Percentiles rank a stretch among this genome's conserved stretches.
These are phyloP conservation scores for Fusarium veterinarium DNA, from an alignment of 2,329 filamentous ascomycete species.

Conservation along the genomic window DNA sequence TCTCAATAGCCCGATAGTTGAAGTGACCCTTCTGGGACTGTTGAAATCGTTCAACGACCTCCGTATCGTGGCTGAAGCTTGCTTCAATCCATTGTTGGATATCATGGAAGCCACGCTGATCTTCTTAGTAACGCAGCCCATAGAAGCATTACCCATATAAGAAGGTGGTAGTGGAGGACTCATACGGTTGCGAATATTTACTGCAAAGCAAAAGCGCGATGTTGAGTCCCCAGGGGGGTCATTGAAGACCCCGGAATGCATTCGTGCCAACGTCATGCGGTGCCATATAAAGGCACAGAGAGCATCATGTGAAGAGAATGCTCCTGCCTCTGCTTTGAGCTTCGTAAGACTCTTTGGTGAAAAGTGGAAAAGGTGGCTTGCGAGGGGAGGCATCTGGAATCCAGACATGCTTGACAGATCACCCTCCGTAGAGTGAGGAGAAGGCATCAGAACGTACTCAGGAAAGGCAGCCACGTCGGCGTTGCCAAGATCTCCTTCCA, in stretches of 20 bases:
- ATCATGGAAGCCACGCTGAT: neutral
- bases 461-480: neutral
- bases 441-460: neutral
- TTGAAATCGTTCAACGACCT: neutral
- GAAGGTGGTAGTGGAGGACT: neutral
- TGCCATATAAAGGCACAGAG: neutral
- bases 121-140: neutral
- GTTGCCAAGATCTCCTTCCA: neutral
- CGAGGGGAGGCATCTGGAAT: neutral
- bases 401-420: neutral
- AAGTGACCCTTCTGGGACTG: rapidly evolving
- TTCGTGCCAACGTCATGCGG: neutral
- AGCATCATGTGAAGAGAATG: neutral
- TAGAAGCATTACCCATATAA: neutral
- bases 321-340: neutral
- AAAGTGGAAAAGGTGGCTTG: neutral
- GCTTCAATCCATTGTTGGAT: neutral
- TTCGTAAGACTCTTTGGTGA: neutral
- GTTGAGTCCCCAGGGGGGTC: neutral
- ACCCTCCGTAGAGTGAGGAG: neutral
- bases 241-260: neutral
- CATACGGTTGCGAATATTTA: neutral
- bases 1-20: neutral
- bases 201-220: neutral
- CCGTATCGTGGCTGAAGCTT: neutral